Percentiles rank a stretch among this genome's conserved stretches.
Evolutionary conservation across 1,284 basidiomycete species (phyloP).

Genomic region (Cutaneotrichosporon cutaneum): DNA sequence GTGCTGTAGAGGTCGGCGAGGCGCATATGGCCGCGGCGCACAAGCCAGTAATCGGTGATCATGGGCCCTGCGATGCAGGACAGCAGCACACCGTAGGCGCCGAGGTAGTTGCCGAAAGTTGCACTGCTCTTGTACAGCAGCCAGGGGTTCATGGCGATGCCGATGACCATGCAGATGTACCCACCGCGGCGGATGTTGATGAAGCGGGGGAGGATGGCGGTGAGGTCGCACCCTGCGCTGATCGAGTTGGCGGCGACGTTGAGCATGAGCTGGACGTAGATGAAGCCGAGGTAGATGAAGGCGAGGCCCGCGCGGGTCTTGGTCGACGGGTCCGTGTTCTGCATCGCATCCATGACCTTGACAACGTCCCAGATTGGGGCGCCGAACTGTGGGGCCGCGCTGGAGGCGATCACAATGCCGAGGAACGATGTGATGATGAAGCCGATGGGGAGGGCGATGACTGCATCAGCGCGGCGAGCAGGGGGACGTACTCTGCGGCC

Average conservation of each 20-base stretch:
- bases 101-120: conserved; percentile 77
- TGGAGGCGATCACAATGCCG: conserved; percentile 78
- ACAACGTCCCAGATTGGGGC: conserved; percentile 68
- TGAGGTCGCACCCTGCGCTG: conserved; percentile 79
- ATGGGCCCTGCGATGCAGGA: conserved; percentile 80
- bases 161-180: conserved; percentile 72
- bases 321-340: conserved; percentile 29
- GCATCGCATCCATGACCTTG: conserved; percentile 47
- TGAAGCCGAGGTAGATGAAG: conserved; percentile 64
- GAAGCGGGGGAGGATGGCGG: conserved; percentile 73
- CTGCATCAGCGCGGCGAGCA: not conserved
- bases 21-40: conserved; percentile 69
- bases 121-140: conserved; percentile 72
- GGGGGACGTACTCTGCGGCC: conserved; percentile 59
- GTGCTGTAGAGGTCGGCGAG: conserved; percentile 69
- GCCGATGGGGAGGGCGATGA: conserved; percentile 68
- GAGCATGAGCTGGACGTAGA: conserved; percentile 48
- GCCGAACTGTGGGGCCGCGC: conserved; percentile 72
- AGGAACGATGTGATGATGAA: conserved; percentile 78
- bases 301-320: conserved; percentile 41
- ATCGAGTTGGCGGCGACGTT: conserved; percentile 84
- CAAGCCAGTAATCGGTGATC: conserved; percentile 77
- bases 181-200: conserved; percentile 83
- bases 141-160: conserved; percentile 69
- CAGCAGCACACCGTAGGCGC: conserved; percentile 64